Evolutionary conservation across 306 rosid species (phyloP).

Genomic region (Benincasa hispida): DNA sequence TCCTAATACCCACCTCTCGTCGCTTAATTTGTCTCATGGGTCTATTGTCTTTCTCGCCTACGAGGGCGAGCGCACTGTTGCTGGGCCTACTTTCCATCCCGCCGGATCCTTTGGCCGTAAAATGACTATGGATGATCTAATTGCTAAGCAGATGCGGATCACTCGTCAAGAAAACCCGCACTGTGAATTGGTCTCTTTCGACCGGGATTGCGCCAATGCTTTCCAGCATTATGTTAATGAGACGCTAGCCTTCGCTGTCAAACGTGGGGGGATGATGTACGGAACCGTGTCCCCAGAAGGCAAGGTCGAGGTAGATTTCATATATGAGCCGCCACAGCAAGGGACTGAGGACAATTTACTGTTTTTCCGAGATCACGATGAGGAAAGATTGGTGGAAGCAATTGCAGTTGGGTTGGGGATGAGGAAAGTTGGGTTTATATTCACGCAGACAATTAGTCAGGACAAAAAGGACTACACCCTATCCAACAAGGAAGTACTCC

Average conservation of each 20-base stretch:
- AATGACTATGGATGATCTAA: constrained; percentile 98
- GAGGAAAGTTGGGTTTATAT: constrained; percentile 77
- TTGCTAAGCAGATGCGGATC: constrained; percentile 88
- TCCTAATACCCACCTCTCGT: constrained; percentile 34
- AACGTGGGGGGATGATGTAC: constrained; percentile 90
- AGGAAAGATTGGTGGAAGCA: constrained; percentile 77
- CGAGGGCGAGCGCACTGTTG: constrained; percentile 69
- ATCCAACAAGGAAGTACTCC: constrained; percentile 73
- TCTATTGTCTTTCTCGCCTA: constrained; percentile 58
- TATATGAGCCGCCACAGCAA: constrained; percentile 90
- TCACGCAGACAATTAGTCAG: constrained; percentile 81
- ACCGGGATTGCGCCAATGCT: constrained; percentile 79
- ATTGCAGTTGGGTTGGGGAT: constrained; percentile 77
- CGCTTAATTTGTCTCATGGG: constrained; percentile 63
- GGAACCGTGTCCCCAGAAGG: constrained; percentile 75
- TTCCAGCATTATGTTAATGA: constrained; percentile 90
- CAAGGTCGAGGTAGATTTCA: constrained; percentile 76
- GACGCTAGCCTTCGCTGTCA: constrained; percentile 65
- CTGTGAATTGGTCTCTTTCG: constrained; percentile 79
- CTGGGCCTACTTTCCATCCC: constrained; percentile 53
- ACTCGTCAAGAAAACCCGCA: constrained; percentile 79
- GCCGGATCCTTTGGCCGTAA: constrained; percentile 93
- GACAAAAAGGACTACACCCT: constrained; percentile 77
- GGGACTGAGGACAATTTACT: constrained; percentile 57
- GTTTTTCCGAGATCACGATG: constrained; percentile 54